These are phyloP conservation scores for Emiliania huxleyi DNA, from an alignment of 78 protist species.

Conservation along the genomic window DNA sequence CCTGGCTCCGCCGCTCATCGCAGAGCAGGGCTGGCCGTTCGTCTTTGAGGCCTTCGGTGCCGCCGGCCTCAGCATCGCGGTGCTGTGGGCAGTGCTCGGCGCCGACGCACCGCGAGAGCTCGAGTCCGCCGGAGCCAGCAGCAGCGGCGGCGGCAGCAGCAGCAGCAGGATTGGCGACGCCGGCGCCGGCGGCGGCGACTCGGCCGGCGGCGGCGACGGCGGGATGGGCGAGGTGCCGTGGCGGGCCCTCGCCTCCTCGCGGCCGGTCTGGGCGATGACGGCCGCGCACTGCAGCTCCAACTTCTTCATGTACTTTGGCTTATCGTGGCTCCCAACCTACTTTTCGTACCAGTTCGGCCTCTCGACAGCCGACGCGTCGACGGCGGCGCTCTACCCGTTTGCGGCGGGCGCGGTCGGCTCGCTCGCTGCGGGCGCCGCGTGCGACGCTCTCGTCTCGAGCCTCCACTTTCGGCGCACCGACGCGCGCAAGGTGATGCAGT, in stretches of 20 bases:
- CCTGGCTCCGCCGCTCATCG: not conserved
- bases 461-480: not conserved
- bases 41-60: not conserved
- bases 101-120: not conserved
- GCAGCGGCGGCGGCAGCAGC: too few relatives aligned
- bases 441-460: not conserved
- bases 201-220: not conserved
- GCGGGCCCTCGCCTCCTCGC: not conserved
- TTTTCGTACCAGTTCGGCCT: not conserved
- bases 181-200: not conserved
- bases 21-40: not conserved
- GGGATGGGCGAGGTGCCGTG: not conserved
- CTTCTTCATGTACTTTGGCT: not conserved
- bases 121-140: too few relatives aligned
- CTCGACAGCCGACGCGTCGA: not conserved
- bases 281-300: not conserved
- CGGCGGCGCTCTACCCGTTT: not conserved
- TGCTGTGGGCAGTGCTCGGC: not conserved
- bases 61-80: not conserved
- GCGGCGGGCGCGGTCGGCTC: not conserved
- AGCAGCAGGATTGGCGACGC: too few relatives aligned
- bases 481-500: not conserved
- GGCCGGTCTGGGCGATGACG: not conserved
- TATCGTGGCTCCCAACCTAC: conserved; percentile 12
- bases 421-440: not conserved